Percentiles rank a stretch among this genome's conserved stretches.
Evolutionary conservation across 768 basidiomycete species (phyloP).

Genomic region (Amylocystis lapponica): DNA sequence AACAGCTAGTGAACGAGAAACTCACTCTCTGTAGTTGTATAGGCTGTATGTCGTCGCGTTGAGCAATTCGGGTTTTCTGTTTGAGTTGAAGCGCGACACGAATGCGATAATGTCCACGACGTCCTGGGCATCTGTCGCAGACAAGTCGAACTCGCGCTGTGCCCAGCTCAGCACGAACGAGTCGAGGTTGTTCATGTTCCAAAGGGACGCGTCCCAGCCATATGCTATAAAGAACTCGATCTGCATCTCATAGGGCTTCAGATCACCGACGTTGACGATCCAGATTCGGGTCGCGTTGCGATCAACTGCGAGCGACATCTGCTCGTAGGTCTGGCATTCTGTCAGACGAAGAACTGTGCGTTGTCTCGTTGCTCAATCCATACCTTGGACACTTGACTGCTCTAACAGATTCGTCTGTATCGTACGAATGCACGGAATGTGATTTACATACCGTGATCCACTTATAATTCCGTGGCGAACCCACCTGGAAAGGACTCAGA

Average conservation of each 20-base stretch:
- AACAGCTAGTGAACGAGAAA: not conserved
- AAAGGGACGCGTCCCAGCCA: conserved; percentile 55
- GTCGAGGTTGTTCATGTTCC: conserved; percentile 48
- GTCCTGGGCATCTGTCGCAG: conserved; percentile 30
- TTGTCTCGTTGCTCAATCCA: not conserved
- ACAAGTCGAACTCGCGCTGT: conserved; percentile 54
- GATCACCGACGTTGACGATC: conserved; percentile 72
- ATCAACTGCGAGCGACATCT: conserved; percentile 60
- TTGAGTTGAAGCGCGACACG: conserved; percentile 49
- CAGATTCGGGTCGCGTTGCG: conserved; percentile 55
- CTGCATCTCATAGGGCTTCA: conserved; percentile 70
- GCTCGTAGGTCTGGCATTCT: conserved; percentile 48
- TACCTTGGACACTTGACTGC: conserved; percentile 48
- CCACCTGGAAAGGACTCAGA: conserved; percentile 38
- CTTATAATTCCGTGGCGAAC: conserved; percentile 61
- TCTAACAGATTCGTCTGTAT: too few species aligned
- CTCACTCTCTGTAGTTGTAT: conserved; percentile 65
- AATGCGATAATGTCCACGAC: conserved; percentile 52
- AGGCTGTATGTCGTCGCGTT: conserved; percentile 58
- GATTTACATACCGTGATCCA: conserved; percentile 51
- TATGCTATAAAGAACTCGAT: conserved; percentile 63
- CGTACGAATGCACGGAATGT: not conserved
- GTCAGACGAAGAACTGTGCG: not conserved
- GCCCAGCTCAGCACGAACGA: conserved; percentile 55
- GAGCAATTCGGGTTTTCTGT: conserved; percentile 62